Conservation (phyloP, 805 yeast species). For the Saccharomyces jurei region DNA sequence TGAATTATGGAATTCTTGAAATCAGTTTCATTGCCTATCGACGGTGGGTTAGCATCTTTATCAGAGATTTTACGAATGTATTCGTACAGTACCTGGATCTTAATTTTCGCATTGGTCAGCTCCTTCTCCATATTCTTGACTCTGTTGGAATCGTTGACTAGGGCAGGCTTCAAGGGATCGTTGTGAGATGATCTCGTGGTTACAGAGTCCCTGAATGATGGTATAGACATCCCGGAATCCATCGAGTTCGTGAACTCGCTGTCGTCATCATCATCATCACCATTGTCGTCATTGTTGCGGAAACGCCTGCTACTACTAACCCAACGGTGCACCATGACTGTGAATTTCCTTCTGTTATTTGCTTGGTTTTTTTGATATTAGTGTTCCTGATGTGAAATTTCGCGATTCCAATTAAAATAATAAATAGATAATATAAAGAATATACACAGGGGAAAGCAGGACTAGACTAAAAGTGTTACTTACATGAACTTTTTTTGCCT, state of each 20-base stretch:
- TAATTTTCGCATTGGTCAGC: conserved; percentile 36
- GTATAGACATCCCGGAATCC: conserved; percentile 21
- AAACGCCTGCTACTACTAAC: neutral
- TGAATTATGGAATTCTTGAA: conserved; percentile 1
- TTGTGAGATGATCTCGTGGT: conserved; percentile 10
- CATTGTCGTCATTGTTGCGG: conserved; percentile 11
- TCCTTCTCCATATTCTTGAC: conserved; percentile 32
- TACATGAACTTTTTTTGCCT: neutral
- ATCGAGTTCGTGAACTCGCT: neutral
- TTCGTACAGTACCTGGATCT: conserved; percentile 30
- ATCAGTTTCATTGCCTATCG: neutral
- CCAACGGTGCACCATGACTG: neutral
- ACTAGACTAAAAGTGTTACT: neutral
- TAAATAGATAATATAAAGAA: neutral
- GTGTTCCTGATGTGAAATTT: neutral
- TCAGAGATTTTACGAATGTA: conserved; percentile 14
- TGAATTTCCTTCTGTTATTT: neutral
- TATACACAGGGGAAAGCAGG: neutral
- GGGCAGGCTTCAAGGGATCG: conserved; percentile 25
- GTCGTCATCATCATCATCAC: conserved; percentile 10
- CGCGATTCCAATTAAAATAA: neutral
- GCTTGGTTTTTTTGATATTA: neutral
- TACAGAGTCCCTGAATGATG: conserved; percentile 29
- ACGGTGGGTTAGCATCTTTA: neutral
- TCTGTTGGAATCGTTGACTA: neutral